These are phyloP conservation scores for Penicillium ochrochloron DNA, from an alignment of 495 filamentous ascomycete species.

Conservation along the genomic window DNA sequence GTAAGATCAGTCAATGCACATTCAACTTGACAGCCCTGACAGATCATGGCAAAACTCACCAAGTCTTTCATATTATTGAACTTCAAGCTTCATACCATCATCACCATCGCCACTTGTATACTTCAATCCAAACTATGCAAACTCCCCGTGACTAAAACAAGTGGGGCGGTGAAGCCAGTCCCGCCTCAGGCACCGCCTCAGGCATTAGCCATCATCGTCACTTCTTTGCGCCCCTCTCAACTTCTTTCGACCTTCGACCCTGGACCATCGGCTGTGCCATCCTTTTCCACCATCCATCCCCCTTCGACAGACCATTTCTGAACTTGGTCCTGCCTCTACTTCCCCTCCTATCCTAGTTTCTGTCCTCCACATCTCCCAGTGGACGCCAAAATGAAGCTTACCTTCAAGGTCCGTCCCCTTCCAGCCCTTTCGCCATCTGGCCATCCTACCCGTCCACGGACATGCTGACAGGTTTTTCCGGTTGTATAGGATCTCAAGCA, in stretches of 20 bases:
- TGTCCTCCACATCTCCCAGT: conserved; percentile 10
- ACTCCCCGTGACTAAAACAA: background rate
- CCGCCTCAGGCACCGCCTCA: conserved; percentile 18
- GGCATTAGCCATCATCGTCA: conserved; percentile 25
- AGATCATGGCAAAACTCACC: background rate
- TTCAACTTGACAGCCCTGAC: background rate
- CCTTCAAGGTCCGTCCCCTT: conserved; percentile 68
- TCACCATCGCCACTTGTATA: too few species aligned
- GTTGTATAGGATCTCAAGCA: conserved; percentile 85
- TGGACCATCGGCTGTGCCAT: conserved; percentile 10
- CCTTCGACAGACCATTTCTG: conserved; percentile 14
- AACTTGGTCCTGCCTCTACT: conserved; percentile 19
- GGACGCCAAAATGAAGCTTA: conserved; percentile 74
- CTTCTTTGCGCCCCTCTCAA: conserved; percentile 22
- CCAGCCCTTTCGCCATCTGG: conserved; percentile 23
- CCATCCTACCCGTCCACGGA: conserved; percentile 2
- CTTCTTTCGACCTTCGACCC: conserved; percentile 11
- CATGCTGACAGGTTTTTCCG: conserved; percentile 23
- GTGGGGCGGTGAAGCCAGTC: conserved; percentile 21
- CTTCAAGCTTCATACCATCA: background rate
- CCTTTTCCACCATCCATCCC: conserved; percentile 23
- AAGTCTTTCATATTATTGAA: background rate
- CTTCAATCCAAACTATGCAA: background rate
- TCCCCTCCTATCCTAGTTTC: conserved; percentile 12
- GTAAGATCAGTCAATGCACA: background rate